Evolutionary conservation across 805 yeast genomes (phyloP).

Genomic region (Saturnispora kantuleensis): DNA sequence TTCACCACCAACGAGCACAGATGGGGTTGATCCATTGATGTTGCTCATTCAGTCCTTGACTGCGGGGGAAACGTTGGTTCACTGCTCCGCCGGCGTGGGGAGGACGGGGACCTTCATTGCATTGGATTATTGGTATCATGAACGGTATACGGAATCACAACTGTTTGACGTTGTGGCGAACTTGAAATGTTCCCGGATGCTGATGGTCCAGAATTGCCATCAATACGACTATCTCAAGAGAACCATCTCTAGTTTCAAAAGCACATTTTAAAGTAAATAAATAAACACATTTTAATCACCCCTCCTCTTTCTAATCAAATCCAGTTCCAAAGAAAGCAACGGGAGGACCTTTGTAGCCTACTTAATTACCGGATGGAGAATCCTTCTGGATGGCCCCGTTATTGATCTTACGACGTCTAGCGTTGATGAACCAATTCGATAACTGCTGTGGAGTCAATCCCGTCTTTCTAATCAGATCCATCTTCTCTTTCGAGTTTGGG

Average conservation of each 20-base stretch:
- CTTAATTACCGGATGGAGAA: too few species aligned
- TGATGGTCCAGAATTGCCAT: conserved; percentile 46
- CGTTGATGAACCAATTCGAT: conserved; percentile 55
- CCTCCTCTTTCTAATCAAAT: not conserved
- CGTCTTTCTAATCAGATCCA: conserved; percentile 42
- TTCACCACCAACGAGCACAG: conserved; percentile 6
- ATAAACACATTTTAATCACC: not conserved
- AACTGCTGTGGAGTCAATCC: conserved; percentile 51
- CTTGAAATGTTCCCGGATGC: conserved; percentile 38
- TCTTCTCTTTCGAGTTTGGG: conserved; percentile 48
- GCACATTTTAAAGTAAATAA: conserved; percentile 9
- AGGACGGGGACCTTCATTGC: conserved; percentile 45
- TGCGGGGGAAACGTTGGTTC: conserved; percentile 28
- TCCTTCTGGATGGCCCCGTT: conserved; percentile 6
- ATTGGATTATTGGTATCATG: conserved; percentile 29
- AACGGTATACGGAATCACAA: conserved; percentile 18
- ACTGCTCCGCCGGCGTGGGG: conserved; percentile 55
- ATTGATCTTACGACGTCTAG: conserved; percentile 47
- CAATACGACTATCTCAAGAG: conserved; percentile 44
- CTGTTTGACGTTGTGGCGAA: conserved; percentile 34
- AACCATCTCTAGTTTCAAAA: conserved; percentile 14
- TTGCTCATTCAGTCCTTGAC: not conserved
- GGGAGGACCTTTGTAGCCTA: too few species aligned
- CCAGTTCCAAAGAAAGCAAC: too few species aligned
- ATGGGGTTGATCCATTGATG: conserved; percentile 6